A percentile compares a stretch with the other conserved stretches of the same genome.
Conservation (phyloP, 805 yeast species). For the Saturnispora sanitii region DNA sequence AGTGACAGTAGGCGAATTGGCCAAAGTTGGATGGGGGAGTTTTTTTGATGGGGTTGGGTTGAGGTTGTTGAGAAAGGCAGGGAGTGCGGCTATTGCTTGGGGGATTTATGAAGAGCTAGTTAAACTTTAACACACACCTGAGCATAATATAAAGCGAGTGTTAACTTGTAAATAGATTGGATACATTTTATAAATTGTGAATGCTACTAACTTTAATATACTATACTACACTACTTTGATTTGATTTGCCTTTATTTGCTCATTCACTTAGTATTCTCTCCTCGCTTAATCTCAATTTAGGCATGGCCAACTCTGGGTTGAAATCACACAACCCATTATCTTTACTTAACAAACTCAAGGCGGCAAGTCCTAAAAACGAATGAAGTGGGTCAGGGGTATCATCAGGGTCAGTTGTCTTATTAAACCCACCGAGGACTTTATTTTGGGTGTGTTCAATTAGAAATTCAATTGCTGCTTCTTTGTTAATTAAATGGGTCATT, state of each 20-base stretch:
- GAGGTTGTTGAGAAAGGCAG: conserved; percentile 73
- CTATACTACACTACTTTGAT: too few relatives aligned
- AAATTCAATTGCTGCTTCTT: conserved; percentile 30
- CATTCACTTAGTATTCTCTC: conserved; percentile 14
- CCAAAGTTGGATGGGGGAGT: conserved; percentile 40
- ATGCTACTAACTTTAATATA: too few relatives aligned
- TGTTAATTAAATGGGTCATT: conserved; percentile 26
- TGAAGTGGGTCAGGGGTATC: conserved; percentile 61
- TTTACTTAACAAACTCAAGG: conserved; percentile 30
- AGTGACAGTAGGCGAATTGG: conserved; percentile 31
- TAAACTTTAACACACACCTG: conserved; percentile 26
- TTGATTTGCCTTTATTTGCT: not conserved
- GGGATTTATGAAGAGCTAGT: conserved; percentile 89
- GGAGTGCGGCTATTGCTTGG: conserved; percentile 96
- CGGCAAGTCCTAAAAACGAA: conserved; percentile 50
- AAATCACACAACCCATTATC: conserved; percentile 14
- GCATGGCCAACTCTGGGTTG: conserved; percentile 19
- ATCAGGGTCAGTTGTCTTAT: conserved; percentile 46
- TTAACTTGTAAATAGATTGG: conserved; percentile 33
- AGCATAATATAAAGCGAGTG: not conserved
- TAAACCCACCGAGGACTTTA: conserved; percentile 63
- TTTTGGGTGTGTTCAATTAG: conserved; percentile 52
- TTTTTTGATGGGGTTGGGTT: conserved; percentile 79
- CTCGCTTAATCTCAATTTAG: conserved; percentile 13
- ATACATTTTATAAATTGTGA: conserved; percentile 12